Percentiles rank a stretch among this genome's conserved stretches.
Conservation (phyloP, 78 protist genomes). For the Neovahlkampfia damariscottae region DNA sequence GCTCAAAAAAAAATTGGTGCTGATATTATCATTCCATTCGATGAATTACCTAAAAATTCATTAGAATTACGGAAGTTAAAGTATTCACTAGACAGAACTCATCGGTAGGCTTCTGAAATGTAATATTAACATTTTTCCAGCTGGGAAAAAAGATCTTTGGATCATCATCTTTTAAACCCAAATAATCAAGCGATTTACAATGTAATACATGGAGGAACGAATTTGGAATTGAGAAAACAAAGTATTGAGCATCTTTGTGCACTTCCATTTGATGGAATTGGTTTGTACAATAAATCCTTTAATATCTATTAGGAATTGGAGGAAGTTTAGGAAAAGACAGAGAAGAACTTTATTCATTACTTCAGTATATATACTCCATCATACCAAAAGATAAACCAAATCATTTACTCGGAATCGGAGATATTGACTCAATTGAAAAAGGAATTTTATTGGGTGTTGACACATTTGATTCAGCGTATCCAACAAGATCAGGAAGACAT, state of each 20-base stretch:
- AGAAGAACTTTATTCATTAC: slow-evolving; percentile 26
- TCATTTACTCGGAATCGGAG: slow-evolving; percentile 64
- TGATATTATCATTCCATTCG: slow-evolving; percentile 64
- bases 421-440: slow-evolving; percentile 11
- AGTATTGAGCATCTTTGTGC: no score
- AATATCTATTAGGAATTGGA: slow-evolving; percentile 56
- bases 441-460: slow-evolving; percentile 53
- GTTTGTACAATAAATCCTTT: slow-evolving; percentile 28
- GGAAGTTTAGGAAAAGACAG: slow-evolving; percentile 56
- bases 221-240: slow-evolving; percentile 25
- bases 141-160: slow-evolving; percentile 51
- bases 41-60: slow-evolving; percentile 55
- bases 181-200: slow-evolving; percentile 59
- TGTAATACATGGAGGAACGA: slow-evolving; percentile 68
- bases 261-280: no score
- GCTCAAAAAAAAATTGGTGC: slow-evolving; percentile 54
- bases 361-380: slow-evolving; percentile 20
- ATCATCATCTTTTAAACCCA: slow-evolving; percentile 31
- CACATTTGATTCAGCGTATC: slow-evolving; percentile 63
- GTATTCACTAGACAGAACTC: slow-evolving; percentile 54
- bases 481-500: slow-evolving; percentile 52
- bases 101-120: no score
- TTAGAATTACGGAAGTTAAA: slow-evolving; percentile 14
- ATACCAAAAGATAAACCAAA: slow-evolving; percentile 34
- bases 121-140: no score